These are phyloP conservation scores for Coffea canephora DNA, from an alignment of 257 asterid genomes.

Conservation along the genomic window DNA sequence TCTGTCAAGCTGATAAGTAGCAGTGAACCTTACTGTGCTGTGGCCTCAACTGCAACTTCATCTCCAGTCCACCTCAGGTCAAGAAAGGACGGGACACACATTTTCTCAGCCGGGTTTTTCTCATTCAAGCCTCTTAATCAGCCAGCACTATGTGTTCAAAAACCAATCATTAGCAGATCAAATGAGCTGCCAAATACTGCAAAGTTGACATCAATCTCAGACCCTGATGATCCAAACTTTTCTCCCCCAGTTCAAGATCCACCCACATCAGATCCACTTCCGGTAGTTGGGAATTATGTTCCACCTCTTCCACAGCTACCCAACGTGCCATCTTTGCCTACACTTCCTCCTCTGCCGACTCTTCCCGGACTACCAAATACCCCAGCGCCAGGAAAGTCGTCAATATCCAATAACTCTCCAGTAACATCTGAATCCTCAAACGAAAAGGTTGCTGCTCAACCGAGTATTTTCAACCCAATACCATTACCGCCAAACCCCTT, in stretches of 20 bases:
- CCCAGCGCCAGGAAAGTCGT: slow-evolving; percentile 30
- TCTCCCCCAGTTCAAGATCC: slow-evolving; percentile 47
- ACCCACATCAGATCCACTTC: slow-evolving; percentile 24
- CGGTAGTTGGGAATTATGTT: slow-evolving; percentile 27
- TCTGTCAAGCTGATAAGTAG: slow-evolving; percentile 67
- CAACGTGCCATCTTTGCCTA: slow-evolving; percentile 46
- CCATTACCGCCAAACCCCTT: slow-evolving; percentile 48
- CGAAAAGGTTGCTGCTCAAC: slow-evolving; percentile 17
- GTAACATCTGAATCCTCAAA: slow-evolving; percentile 21
- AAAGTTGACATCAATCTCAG: slow-evolving; percentile 27
- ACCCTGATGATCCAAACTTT: slow-evolving; percentile 51
- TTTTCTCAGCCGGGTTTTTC: slow-evolving; percentile 84
- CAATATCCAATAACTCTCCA: slow-evolving; percentile 2
- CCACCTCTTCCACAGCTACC: slow-evolving; percentile 33
- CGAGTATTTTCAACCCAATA: slow-evolving; percentile 29
- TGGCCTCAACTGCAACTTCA: slow-evolving; percentile 64
- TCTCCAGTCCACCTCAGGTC: slow-evolving; percentile 50
- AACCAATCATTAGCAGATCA: slow-evolving; percentile 30
- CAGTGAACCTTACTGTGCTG: slow-evolving; percentile 59
- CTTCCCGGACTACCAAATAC: slow-evolving; percentile 58
- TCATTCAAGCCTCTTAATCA: slow-evolving; percentile 71
- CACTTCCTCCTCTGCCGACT: slow-evolving; percentile 55
- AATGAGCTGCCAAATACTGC: slow-evolving; percentile 4
- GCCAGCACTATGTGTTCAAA: slow-evolving; percentile 60
- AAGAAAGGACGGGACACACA: slow-evolving; percentile 52